Evolutionary conservation across 192 early-diverging fungal genomes (phyloP).

Genomic region (Mortierella antarctica): DNA sequence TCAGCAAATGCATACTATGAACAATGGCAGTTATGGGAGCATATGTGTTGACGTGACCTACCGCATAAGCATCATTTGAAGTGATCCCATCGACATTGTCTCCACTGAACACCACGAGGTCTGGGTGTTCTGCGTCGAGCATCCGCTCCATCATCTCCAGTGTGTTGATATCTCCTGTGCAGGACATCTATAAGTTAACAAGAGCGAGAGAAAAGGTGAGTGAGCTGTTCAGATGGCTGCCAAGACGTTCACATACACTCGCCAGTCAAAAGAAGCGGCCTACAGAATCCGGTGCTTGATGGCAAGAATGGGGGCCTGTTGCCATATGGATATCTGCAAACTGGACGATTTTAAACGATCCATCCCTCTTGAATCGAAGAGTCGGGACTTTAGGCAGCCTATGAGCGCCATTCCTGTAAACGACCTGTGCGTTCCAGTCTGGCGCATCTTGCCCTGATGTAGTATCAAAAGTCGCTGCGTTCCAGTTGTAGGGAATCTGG

Average conservation of each 20-base stretch:
- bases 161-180: slow-evolving; percentile 55
- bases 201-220: background rate
- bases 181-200: slow-evolving; percentile 37
- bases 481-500: slow-evolving; percentile 32
- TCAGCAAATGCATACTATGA: background rate
- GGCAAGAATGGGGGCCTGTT: slow-evolving; percentile 53
- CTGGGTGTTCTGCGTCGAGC: slow-evolving; percentile 55
- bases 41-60: background rate
- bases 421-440: slow-evolving; percentile 39
- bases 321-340: slow-evolving; percentile 61
- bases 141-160: slow-evolving; percentile 52
- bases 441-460: slow-evolving; percentile 11
- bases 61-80: slow-evolving; percentile 47
- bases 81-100: slow-evolving; percentile 57
- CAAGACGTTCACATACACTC: no score
- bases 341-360: slow-evolving; percentile 61
- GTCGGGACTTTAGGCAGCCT: slow-evolving; percentile 18
- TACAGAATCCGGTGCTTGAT: slow-evolving; percentile 48
- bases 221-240: background rate
- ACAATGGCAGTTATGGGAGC: background rate
- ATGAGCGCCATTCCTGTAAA: slow-evolving; percentile 17
- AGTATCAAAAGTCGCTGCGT: slow-evolving; percentile 11
- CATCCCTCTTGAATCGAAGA: slow-evolving; percentile 49
- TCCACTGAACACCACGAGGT: slow-evolving; percentile 59
- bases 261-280: background rate